phyloP scores from a whole-genome alignment of 352 stramenopile genomes.

The Globisporangium cederbergense region DNA sequence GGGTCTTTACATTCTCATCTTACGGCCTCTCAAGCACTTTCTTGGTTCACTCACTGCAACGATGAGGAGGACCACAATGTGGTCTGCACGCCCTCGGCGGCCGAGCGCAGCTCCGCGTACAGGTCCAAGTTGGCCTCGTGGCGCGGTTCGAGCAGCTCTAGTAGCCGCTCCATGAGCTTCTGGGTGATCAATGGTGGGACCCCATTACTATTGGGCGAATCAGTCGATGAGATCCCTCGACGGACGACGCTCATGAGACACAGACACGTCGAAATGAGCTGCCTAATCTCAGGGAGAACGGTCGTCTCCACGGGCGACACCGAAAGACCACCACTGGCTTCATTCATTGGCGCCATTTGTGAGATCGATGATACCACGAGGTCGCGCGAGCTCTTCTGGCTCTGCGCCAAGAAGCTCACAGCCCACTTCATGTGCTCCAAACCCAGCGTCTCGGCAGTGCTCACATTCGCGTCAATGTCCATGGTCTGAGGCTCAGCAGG shows the following conservation, averaged over 20 bases:
- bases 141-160: conserved; percentile 51
- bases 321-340: not conserved
- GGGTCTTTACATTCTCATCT: no score
- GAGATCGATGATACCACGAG: conserved; percentile 14
- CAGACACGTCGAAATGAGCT: conserved; percentile 52
- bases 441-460: conserved; percentile 24
- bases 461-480: not conserved
- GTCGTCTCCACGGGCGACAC: not conserved
- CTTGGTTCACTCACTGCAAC: not conserved
- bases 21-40: not conserved
- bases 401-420: conserved; percentile 48
- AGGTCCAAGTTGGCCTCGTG: conserved; percentile 64
- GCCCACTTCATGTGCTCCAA: conserved; percentile 67
- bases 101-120: conserved; percentile 45
- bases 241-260: conserved; percentile 53
- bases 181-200: conserved; percentile 50
- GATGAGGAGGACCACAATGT: not conserved
- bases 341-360: conserved; percentile 5
- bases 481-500: not conserved
- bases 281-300: conserved; percentile 37
- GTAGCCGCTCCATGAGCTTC: conserved; percentile 58
- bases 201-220: conserved; percentile 11
- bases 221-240: conserved; percentile 4
- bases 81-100: conserved; percentile 15
- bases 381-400: conserved; percentile 22